Base-by-base conservation (phyloP, 75 land plant genomes). In the Sequoiadendron giganteum region DNA sequence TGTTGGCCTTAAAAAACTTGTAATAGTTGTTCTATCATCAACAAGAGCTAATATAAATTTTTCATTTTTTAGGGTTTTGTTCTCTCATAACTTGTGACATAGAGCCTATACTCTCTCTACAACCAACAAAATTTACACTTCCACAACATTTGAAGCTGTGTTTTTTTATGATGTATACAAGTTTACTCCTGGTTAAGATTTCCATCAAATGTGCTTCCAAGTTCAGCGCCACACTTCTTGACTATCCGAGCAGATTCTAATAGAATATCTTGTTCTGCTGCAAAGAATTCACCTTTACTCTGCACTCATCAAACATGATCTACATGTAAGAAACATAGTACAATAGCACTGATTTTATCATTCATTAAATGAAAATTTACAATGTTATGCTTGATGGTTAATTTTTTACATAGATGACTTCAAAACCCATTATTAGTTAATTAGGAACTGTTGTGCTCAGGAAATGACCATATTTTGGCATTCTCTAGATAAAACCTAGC, bases 201-300 rank as follows among this genome's bases (percentile, higher is more conserved):
- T 19, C 68, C 5, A 61, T 61, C 68, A 61, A 21, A 21, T 65
- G 70, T 25, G n/a, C 70, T 73, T 39, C 77, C 77, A 19, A 92
- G 89, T 48, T 85, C 68, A 84, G 90, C 92, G 84, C 96, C 96
- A 81, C 90, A 87, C 18, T 87, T 2, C 61, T 87, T 91, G 34
- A 95, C 88, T 14, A 92, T 90, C 58, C 45, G 90, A 5, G 88
- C 90, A 1, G 91, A 34, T 86, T 91, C 86, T 39, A 95, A 85
- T 39, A 93, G 87, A 86, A 95, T 92, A 48, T 92, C 92, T 88
- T 95, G 93, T 55, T 95, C 76, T 21, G 92, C 82, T 25, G 91
- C 85, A 80, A 76, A 89, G 28, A 89, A 83, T 48, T 93, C 96
- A 30, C 89, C 91, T 88, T 89, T 93, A 81, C 91, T 90, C 95